Evolutionary conservation across 2,329 filamentous ascomycete genomes (phyloP).

Genomic region (Graphilbum ipis-grandicollis): DNA sequence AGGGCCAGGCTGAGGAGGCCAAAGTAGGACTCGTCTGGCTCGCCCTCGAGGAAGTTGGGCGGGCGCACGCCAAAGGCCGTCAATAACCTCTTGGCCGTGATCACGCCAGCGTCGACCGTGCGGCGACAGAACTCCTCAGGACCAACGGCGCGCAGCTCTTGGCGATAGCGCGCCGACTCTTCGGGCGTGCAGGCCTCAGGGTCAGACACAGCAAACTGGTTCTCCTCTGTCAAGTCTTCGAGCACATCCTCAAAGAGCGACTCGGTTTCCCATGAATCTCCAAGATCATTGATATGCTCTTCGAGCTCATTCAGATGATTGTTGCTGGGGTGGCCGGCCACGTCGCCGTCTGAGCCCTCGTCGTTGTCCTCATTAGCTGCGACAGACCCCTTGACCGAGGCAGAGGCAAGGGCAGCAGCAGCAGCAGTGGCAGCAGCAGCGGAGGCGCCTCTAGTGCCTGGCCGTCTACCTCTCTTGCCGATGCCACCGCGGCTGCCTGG

Average conservation of each 20-base stretch:
- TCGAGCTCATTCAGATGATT: conserved; percentile 24
- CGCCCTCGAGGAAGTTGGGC: conserved; percentile 55
- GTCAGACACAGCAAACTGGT: conserved; percentile 20
- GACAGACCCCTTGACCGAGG: too few species aligned
- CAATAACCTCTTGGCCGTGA: conserved; percentile 68
- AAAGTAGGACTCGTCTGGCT: conserved; percentile 59
- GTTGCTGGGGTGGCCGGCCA: background rate
- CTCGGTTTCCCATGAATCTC: conserved; percentile 44
- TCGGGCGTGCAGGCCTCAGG: conserved; percentile 45
- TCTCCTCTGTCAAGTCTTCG: conserved; percentile 37
- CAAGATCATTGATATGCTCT: conserved; percentile 31
- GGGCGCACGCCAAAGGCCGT: conserved; percentile 70
- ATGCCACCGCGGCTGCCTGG: background rate
- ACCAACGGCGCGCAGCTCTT: conserved; percentile 59
- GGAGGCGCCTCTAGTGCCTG: background rate
- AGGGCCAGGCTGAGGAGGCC: conserved; percentile 61
- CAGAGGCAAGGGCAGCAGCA: background rate
- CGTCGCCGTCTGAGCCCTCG: background rate
- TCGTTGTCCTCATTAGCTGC: background rate
- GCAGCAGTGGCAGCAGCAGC: background rate
- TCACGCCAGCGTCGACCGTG: conserved; percentile 49
- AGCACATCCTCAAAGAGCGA: conserved; percentile 47
- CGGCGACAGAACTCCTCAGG: conserved; percentile 58
- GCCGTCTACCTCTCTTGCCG: background rate
- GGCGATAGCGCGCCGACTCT: conserved; percentile 51